Conservation (phyloP, 2,329 filamentous ascomycete genomes). For the Paradendryphiella salina region DNA sequence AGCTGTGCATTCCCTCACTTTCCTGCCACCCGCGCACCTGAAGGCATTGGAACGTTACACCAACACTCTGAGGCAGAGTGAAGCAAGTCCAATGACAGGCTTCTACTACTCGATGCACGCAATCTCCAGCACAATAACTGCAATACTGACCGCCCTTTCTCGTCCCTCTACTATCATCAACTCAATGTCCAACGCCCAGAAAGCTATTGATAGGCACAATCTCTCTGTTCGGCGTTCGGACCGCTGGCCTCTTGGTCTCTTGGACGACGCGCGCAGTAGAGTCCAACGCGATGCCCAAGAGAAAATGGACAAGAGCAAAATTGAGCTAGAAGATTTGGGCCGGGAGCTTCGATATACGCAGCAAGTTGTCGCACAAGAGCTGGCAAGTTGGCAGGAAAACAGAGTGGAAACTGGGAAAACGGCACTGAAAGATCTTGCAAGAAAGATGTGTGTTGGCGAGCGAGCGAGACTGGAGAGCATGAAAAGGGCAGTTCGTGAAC, state of each 20-base stretch:
- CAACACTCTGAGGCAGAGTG: conserved; percentile 64
- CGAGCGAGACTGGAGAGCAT: conserved; percentile 78
- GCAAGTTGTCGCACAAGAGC: conserved; percentile 85
- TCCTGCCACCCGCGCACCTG: conserved; percentile 69
- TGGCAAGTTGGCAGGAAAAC: conserved; percentile 93
- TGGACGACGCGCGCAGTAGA: conserved; percentile 85
- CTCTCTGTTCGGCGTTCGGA: conserved; percentile 73
- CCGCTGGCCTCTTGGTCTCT: conserved; percentile 76
- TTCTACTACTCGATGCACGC: conserved; percentile 79
- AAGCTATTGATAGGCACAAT: conserved; percentile 76
- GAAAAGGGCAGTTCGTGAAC: conserved; percentile 71
- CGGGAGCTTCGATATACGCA: conserved; percentile 88
- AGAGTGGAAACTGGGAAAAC: conserved; percentile 75
- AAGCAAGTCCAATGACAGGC: conserved; percentile 70
- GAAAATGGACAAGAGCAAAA: conserved; percentile 69
- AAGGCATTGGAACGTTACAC: conserved; percentile 74
- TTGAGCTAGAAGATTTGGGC: conserved; percentile 73
- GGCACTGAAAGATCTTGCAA: conserved; percentile 75
- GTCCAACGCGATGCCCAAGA: conserved; percentile 83
- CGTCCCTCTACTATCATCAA: conserved; percentile 77
- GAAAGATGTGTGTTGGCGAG: conserved; percentile 78
- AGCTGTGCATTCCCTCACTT: conserved; percentile 60
- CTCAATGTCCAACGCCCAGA: conserved; percentile 72
- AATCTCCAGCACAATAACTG: conserved; percentile 80
- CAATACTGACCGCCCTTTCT: conserved; percentile 76